A percentile compares a stretch with the other conserved stretches of the same genome.
Evolutionary conservation across 176 grass and related monocot species (phyloP).

Genomic region (Dendrocalamus sinicus): DNA sequence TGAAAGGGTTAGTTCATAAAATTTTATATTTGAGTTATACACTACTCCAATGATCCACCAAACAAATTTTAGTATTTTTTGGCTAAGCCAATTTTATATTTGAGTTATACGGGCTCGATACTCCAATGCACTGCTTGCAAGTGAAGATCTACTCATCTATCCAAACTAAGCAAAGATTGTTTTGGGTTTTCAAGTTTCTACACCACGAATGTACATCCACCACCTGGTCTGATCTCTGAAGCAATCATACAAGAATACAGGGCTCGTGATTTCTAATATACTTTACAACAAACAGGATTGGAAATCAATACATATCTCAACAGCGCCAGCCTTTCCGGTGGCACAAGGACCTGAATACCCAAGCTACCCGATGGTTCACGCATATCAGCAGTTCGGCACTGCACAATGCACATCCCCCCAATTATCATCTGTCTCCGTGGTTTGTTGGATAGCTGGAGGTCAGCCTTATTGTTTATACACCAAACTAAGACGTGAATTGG

Average conservation of each 20-base stretch:
- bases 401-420: conserved; percentile 32
- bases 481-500: too few relatives aligned
- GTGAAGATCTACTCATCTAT: background rate
- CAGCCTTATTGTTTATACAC: too few relatives aligned
- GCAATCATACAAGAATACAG: background rate
- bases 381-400: background rate
- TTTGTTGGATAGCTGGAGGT: too few relatives aligned
- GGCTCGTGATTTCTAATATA: conserved; percentile 24
- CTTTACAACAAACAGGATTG: conserved; percentile 41
- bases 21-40: too few relatives aligned
- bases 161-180: background rate
- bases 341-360: background rate
- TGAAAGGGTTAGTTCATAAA: too few relatives aligned
- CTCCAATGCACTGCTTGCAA: background rate
- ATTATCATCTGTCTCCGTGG: background rate
- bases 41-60: too few relatives aligned
- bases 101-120: too few relatives aligned
- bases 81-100: too few relatives aligned
- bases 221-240: background rate
- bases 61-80: too few relatives aligned
- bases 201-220: background rate
- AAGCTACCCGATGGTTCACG: background rate
- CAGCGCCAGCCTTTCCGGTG: too few relatives aligned
- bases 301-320: too few relatives aligned
- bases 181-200: background rate